Evolutionary conservation across 139 green algal species (phyloP), one percentile per base, ranked within the genome.

Genomic region (Micractinium conductrix): DNA sequence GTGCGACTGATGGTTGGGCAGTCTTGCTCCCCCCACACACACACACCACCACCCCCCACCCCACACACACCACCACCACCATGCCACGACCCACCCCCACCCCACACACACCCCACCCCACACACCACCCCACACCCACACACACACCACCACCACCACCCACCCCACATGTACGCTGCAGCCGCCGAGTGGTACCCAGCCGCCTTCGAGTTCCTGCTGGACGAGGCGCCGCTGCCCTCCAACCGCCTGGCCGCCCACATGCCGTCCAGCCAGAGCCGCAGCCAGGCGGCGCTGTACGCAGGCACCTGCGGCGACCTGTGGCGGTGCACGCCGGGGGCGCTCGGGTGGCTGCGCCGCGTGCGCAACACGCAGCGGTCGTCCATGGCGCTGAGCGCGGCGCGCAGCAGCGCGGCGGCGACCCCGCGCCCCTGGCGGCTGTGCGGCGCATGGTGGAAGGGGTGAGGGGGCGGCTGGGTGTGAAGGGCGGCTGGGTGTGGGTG

Each of bases 201-300:
- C 5, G 48, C 33, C 12, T 30, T 22, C 4, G 48, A 45, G 33
- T 80, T 26, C 33, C 21, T 68, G 74, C 48, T 67, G 10, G 74
- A 48, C 3, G 45, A 68, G 48, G 5, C 33, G 30, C 74, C 74
- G 1, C 14, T 80, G 74, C 74, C 74, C 48, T 48, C n/a, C 74
- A 80, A 80, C 74, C 45, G 9, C 8, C 60, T 67, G 45, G 33
- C 45, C 19, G n/a, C 10, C 48, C 22, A 30, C 19, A n/a, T 80
- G 48, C 45, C 45, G 4, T 2, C n/a, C 17, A 35, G 48, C 48
- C 8, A 0, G 2, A 45, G n/a, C 45, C 35, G 35, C 74, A 43
- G 33, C 0, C 50, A 81, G 74, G 74, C 45, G 1, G 74, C 74
- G 21, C 74, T 81, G 50, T 81, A 81, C 35, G 74, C 50, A 21